Base-by-base conservation (phyloP, 148 eudicot genomes). In the Nepenthes gracilis region DNA sequence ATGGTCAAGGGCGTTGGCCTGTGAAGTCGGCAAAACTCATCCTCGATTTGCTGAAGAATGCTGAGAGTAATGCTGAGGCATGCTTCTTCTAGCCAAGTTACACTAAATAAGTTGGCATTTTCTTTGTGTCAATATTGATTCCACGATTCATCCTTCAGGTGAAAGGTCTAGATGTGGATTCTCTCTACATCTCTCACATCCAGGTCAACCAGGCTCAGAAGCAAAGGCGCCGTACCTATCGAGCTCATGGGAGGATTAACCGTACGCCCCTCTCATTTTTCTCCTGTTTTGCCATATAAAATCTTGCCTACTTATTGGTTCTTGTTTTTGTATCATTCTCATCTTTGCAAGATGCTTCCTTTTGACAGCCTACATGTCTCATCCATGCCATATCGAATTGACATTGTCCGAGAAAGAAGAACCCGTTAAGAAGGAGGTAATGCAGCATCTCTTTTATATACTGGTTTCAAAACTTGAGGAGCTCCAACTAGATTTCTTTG, bases 1-100 rank as follows among this genome's bases (percentile, higher is more conserved):
- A 89, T 55, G 96, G 93, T 35, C 96, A 86, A 60, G 96, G 96
- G 12, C 92, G 96, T 23, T 89, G 90, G 96, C 93, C 93, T 8
- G 96, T 58, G 0, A 89, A 89, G 70, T 88, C 93, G 2, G 96
- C 89, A 5, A 78, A 73, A 60, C 86, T 83, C 53, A 77, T 89
- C 59, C 81, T 86, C 43, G 96, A 89, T 62, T 78, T 89, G 64
- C 75, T 89, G n/a, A 89, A 86, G 79, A 89, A 86, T 78, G 96
- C 93, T 35, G 94, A 89, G 72, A 89, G 96, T 59, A 89, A 89
- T 66, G 90, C 96, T 0, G 96, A 89, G 87, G 96, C 62, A 70
- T 12, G 33, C 58, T 4, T 11, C 62, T 67, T n/a, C 23, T 23
- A 43, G 47, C 43, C 32, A 14, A 36, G 58, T 4, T 23, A 47